Conservation (phyloP, 73 alveolate genomes). For the Tetrahymena malaccensis region DNA sequence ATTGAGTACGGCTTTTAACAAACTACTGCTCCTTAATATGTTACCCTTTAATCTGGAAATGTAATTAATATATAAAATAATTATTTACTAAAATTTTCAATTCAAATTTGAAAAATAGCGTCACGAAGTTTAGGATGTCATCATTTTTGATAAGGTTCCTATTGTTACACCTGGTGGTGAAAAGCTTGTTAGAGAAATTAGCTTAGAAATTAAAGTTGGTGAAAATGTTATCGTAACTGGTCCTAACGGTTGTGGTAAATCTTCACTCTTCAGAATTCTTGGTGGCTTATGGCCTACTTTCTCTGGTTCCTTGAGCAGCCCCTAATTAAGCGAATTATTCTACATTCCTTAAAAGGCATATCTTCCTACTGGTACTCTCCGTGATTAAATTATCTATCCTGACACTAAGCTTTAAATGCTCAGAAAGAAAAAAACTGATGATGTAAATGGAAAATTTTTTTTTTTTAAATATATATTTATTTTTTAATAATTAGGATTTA, state of each 20-base stretch:
- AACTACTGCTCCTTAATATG: neutral
- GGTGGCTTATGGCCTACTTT: constrained; percentile 92
- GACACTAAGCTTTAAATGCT: constrained; percentile 45
- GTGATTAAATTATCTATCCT: constrained; percentile 90
- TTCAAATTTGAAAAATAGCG: neutral
- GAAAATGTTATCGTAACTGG: constrained; percentile 85
- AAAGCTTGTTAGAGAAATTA: constrained; percentile 55
- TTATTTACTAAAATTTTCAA: neutral
- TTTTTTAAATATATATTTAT: neutral
- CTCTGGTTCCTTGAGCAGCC: constrained; percentile 77
- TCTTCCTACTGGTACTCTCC: constrained; percentile 80
- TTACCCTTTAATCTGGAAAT: constrained; percentile 12
- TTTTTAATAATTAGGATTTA: neutral
- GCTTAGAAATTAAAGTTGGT: constrained; percentile 67
- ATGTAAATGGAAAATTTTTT: neutral
- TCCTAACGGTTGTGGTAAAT: constrained; percentile 95
- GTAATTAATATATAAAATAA: neutral
- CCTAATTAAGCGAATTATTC: constrained; percentile 62
- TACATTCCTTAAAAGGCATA: constrained; percentile 91
- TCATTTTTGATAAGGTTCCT: constrained; percentile 76
- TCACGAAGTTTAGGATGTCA: constrained; percentile 19
- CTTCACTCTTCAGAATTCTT: constrained; percentile 83
- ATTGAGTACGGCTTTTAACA: neutral
- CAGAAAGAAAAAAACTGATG: constrained; percentile 12
- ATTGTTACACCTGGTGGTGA: constrained; percentile 91